phyloP scores from a whole-genome alignment of 179 eudicot species.

The Beta corolliflora region DNA sequence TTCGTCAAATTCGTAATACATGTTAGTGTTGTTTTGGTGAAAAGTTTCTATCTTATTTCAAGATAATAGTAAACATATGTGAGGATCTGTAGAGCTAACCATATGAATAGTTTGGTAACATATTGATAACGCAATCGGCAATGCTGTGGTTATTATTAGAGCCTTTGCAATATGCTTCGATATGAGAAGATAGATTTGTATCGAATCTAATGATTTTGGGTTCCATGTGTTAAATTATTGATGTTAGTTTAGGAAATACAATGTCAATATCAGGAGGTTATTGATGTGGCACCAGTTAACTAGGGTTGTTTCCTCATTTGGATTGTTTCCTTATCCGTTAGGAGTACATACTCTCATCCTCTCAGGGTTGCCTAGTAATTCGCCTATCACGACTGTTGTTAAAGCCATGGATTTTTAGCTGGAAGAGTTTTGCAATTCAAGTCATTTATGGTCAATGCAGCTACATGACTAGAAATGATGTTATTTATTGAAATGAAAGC shows the following conservation, averaged over 20 bases:
- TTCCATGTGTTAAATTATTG: not conserved
- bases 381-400: too few relatives aligned
- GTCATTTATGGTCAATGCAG: not conserved
- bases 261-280: not conserved
- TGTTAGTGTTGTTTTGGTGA: not conserved
- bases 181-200: not conserved
- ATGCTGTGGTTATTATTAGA: not conserved
- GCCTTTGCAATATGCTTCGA: not conserved
- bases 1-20: too few relatives aligned
- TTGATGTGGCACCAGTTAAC: not conserved
- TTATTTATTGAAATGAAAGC: not conserved
- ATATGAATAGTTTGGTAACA: not conserved
- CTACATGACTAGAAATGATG: not conserved
- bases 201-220: not conserved
- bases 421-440: too few relatives aligned
- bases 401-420: not conserved
- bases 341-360: not conserved
- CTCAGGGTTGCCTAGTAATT: too few relatives aligned
- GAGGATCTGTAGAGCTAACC: too few relatives aligned
- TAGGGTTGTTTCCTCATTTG: not conserved
- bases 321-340: not conserved
- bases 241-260: not conserved
- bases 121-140: not conserved
- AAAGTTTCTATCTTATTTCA: not conserved
- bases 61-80: too few relatives aligned